Percentiles rank a stretch among this genome's conserved stretches.
Evolutionary conservation across 306 rosid genomes (phyloP).

Genomic region (Trifolium pratense): DNA sequence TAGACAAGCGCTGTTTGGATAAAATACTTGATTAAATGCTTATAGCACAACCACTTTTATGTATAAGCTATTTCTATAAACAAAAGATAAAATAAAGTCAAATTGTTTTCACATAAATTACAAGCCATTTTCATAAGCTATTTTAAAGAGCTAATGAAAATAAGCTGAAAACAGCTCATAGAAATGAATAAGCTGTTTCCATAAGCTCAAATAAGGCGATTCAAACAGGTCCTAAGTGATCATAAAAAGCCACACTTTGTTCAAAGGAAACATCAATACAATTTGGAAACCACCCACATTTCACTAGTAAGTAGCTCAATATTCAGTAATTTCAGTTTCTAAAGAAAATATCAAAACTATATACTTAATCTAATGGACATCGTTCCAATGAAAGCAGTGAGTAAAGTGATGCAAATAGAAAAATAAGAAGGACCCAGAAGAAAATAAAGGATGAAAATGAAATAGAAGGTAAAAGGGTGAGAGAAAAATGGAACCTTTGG

Average conservation of each 20-base stretch:
- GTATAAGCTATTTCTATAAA: too few species aligned
- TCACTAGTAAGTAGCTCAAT: not conserved
- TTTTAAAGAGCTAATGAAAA: too few species aligned
- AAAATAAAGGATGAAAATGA: slow-evolving; percentile 2
- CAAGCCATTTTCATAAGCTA: too few species aligned
- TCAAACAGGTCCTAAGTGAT: not conserved
- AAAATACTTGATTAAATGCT: too few species aligned
- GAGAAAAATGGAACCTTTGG: slow-evolving; percentile 67
- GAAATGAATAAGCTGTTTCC: too few species aligned
- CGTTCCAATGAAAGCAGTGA: not conserved
- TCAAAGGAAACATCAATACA: not conserved
- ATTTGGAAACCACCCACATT: not conserved
- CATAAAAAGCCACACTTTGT: not conserved
- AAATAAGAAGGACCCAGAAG: slow-evolving; percentile 8
- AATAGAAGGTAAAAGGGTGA: not conserved
- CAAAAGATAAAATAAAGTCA: too few species aligned
- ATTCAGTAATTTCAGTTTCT: not conserved
- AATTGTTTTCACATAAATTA: too few species aligned
- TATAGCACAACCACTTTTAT: too few species aligned
- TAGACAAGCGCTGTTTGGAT: not conserved
- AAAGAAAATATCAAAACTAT: not conserved
- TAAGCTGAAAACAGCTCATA: too few species aligned
- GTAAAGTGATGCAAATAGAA: not conserved
- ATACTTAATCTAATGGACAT: not conserved
- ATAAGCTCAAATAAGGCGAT: too few species aligned